phyloP scores from a whole-genome alignment of 805 yeast genomes.

The Wickerhamiella azymoides region DNA sequence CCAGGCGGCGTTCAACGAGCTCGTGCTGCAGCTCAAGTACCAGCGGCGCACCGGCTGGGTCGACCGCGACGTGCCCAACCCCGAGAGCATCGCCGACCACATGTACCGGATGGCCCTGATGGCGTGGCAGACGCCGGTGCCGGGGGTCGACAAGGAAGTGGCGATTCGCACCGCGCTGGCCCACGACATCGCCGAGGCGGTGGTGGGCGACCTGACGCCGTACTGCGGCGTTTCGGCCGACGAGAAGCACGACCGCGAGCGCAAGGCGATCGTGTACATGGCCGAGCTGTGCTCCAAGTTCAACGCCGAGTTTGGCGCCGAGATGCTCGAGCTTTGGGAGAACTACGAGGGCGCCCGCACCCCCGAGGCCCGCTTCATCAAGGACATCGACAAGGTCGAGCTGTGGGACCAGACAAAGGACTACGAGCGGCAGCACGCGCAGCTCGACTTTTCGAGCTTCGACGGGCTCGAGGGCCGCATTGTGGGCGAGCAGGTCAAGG shows the following conservation, averaged over 20 bases:
- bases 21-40: constrained; percentile 56
- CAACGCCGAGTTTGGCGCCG: constrained; percentile 46
- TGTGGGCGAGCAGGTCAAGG: constrained; percentile 55
- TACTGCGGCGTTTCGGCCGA: constrained; percentile 38
- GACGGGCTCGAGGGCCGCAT: constrained; percentile 46
- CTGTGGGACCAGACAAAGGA: constrained; percentile 41
- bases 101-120: constrained; percentile 89
- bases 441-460: constrained; percentile 54
- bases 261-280: constrained; percentile 53
- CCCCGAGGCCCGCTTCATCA: constrained; percentile 76
- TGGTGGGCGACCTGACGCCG: constrained; percentile 93
- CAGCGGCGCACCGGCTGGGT: constrained; percentile 93
- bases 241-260: constrained; percentile 78
- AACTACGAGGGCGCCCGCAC: constrained; percentile 80
- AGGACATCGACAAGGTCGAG: constrained; percentile 88
- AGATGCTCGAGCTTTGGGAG: constrained; percentile 60
- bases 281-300: constrained; percentile 49
- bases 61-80: constrained; percentile 42
- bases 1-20: constrained; percentile 42
- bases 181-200: constrained; percentile 87
- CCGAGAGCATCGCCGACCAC: constrained; percentile 80
- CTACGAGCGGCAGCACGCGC: constrained; percentile 55
- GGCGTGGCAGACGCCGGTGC: constrained; percentile 47
- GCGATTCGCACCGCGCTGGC: constrained; percentile 78
- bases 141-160: constrained; percentile 43